Percentiles rank a stretch among this genome's conserved stretches.
Conservation (phyloP, 108 stramenopile species). For the Aurantiochytrium sp. region DNA sequence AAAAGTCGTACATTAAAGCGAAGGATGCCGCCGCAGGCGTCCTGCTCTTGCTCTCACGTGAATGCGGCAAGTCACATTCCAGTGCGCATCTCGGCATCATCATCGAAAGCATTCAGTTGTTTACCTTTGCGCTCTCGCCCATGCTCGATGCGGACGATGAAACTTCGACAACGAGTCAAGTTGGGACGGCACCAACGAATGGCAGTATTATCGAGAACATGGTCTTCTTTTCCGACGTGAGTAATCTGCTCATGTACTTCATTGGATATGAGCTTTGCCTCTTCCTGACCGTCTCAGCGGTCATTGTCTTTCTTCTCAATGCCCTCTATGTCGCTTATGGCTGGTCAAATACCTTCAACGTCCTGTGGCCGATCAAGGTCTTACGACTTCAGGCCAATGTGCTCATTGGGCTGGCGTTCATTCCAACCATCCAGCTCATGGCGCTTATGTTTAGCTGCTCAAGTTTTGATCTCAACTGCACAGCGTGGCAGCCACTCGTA, state of each 20-base stretch:
- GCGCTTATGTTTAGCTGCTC: conserved; percentile 2
- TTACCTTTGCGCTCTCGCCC: neutral
- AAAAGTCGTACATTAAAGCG: neutral
- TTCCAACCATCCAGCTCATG: neutral
- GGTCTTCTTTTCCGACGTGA: neutral
- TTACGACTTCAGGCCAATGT: neutral
- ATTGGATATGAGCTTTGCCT: neutral
- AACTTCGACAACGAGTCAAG: neutral
- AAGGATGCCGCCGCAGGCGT: neutral
- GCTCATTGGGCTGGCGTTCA: neutral
- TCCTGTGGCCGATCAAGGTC: neutral
- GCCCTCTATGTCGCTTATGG: neutral
- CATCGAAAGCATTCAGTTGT: neutral
- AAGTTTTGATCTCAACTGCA: neutral
- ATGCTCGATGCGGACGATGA: neutral
- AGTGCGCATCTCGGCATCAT: neutral
- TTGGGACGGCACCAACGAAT: neutral
- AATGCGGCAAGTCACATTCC: neutral
- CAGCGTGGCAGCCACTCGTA: neutral
- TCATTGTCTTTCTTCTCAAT: neutral
- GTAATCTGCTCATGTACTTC: neutral
- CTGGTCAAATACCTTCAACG: neutral
- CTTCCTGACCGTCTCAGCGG: neutral
- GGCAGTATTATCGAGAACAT: neutral
- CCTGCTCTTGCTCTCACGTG: neutral